Percentiles rank a stretch among this genome's conserved stretches.
Conservation (phyloP, 225 moss, liverwort and hornwort genomes). For the Ulota crispa region DNA sequence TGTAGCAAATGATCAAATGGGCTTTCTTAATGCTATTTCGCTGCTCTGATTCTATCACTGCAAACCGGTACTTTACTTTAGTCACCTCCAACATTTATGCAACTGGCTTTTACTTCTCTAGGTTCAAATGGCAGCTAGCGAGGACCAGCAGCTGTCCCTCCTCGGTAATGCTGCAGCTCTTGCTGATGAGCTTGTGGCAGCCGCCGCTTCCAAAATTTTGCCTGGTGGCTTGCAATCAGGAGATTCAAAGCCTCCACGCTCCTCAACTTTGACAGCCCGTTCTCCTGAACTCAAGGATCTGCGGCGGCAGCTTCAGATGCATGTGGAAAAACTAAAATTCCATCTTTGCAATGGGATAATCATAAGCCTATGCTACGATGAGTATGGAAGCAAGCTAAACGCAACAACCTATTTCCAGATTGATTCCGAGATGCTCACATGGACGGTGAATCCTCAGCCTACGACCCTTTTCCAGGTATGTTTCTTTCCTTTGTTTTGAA, state of each 20-base stretch:
- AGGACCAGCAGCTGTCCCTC: slow-evolving; percentile 81
- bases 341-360: slow-evolving; percentile 79
- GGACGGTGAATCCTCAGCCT: slow-evolving; percentile 82
- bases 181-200: slow-evolving; percentile 83
- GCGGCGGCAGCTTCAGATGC: slow-evolving; percentile 75
- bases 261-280: slow-evolving; percentile 52
- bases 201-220: slow-evolving; percentile 73
- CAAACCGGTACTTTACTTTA: neutral
- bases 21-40: neutral
- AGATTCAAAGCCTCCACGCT: slow-evolving; percentile 49
- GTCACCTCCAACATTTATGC: slow-evolving; percentile 1
- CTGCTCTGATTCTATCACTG: neutral
- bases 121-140: slow-evolving; percentile 68
- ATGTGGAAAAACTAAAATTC: slow-evolving; percentile 72
- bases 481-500: neutral
- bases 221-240: slow-evolving; percentile 47
- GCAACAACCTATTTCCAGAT: slow-evolving; percentile 67
- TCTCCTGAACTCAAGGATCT: slow-evolving; percentile 91
- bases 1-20: neutral
- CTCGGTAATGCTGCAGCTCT: slow-evolving; percentile 87
- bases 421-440: slow-evolving; percentile 59
- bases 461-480: slow-evolving; percentile 75
- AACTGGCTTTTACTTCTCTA: slow-evolving; percentile 23
- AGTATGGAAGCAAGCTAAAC: slow-evolving; percentile 66
- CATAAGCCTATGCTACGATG: slow-evolving; percentile 75